phyloP scores from a whole-genome alignment of 148 eudicot species.

The Vaccinium myrtillus region DNA sequence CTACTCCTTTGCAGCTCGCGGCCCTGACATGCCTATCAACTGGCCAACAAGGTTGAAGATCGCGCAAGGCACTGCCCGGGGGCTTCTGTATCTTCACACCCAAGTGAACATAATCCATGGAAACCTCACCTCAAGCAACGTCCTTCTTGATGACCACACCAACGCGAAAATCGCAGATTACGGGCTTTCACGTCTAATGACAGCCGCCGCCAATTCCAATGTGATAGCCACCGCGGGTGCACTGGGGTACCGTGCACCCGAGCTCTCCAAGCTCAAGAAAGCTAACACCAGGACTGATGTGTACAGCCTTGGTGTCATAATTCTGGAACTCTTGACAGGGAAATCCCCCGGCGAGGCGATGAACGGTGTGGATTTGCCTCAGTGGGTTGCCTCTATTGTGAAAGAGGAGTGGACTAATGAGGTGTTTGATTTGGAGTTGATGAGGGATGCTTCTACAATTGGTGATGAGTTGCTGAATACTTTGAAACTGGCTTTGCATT shows the following conservation, averaged over 20 bases:
- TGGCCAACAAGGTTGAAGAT: conserved; percentile 81
- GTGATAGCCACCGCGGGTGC: conserved; percentile 87
- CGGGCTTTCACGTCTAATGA: conserved; percentile 77
- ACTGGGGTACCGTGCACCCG: conserved; percentile 83
- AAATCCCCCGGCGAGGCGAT: conserved; percentile 78
- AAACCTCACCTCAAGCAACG: conserved; percentile 79
- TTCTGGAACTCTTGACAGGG: conserved; percentile 74
- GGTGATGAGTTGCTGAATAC: conserved; percentile 82
- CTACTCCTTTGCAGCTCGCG: conserved; percentile 43
- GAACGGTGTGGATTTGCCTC: conserved; percentile 78
- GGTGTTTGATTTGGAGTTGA: conserved; percentile 75
- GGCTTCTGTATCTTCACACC: conserved; percentile 70
- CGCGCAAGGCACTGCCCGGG: conserved; percentile 58
- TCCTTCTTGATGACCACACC: conserved; percentile 60
- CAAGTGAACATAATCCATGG: conserved; percentile 70
- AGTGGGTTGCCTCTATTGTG: conserved; percentile 88
- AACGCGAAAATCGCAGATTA: conserved; percentile 65
- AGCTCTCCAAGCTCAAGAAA: conserved; percentile 78
- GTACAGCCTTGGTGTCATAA: conserved; percentile 80
- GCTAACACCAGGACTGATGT: conserved; percentile 78
- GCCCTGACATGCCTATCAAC: conserved; percentile 50
- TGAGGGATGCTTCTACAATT: conserved; percentile 68
- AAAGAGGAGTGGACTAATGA: conserved; percentile 92
- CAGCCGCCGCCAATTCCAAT: conserved; percentile 62
- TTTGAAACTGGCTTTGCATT: conserved; percentile 75